Evolutionary conservation across 148 eudicot species (phyloP).

Genomic region (Rhododendron henanense): DNA sequence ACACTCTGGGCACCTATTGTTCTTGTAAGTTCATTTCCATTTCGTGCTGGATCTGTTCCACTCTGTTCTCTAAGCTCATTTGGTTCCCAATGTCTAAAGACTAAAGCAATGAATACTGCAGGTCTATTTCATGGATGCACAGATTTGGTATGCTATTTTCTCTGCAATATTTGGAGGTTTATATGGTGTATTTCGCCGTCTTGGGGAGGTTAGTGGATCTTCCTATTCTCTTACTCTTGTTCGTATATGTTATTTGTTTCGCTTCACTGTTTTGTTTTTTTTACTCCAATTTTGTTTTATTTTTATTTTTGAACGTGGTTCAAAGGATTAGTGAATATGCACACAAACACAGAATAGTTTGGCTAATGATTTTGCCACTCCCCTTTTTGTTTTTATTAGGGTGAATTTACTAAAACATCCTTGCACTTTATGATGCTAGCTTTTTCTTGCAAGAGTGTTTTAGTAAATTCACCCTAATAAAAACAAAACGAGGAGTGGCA

Average conservation of each 20-base stretch:
- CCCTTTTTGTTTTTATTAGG: no score
- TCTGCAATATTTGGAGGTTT: constrained; percentile 66
- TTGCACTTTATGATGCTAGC: no score
- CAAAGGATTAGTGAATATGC: not conserved
- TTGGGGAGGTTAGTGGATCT: constrained; percentile 60
- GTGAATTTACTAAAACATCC: no score
- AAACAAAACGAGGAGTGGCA: no score
- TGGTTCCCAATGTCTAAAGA: constrained; percentile 15
- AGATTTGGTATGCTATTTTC: constrained; percentile 70
- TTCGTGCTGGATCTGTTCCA: not conserved
- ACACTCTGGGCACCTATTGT: constrained; percentile 71
- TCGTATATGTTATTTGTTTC: not conserved
- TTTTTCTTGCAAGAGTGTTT: no score
- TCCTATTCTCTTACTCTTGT: not conserved
- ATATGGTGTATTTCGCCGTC: constrained; percentile 68
- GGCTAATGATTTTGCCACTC: no score
- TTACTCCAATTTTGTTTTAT: not conserved
- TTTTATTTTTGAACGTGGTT: not conserved
- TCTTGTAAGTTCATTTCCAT: constrained; percentile 36
- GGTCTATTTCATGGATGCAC: constrained; percentile 76
- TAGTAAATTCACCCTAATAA: no score
- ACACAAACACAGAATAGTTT: not conserved
- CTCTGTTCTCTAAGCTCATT: not conserved
- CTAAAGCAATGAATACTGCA: constrained; percentile 18
- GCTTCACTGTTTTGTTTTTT: not conserved